These are phyloP conservation scores for Pyrenophora graminea DNA, from an alignment of 2,329 filamentous ascomycete species.

Conservation along the genomic window DNA sequence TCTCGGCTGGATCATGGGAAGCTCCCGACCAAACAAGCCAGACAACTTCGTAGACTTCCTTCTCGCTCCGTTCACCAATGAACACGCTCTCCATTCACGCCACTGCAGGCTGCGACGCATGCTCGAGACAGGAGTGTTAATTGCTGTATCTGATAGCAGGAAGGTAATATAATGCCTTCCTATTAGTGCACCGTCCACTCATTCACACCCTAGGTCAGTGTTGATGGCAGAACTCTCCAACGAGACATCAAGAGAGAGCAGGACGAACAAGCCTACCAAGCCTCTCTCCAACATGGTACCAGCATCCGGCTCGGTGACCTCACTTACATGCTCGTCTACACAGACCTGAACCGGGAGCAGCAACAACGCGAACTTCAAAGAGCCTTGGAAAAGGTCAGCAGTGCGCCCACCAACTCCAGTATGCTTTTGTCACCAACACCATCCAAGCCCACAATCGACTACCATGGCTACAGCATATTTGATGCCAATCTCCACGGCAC, in stretches of 20 bases:
- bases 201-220: too few relatives aligned
- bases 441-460: conserved; percentile 7
- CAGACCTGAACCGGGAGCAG: conserved; percentile 2
- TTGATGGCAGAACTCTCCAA: conserved; percentile 3
- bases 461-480: conserved; percentile 11
- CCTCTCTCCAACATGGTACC: conserved; percentile 4
- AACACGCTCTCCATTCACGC: too few relatives aligned
- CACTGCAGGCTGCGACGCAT: too few relatives aligned
- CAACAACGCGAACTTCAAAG: conserved; percentile 7
- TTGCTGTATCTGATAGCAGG: too few relatives aligned
- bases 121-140: too few relatives aligned
- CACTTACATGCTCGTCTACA: conserved; percentile 7
- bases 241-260: conserved; percentile 1
- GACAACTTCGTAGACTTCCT: too few relatives aligned
- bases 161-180: too few relatives aligned
- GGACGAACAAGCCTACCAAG: conserved; percentile 5
- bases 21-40: too few relatives aligned
- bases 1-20: too few relatives aligned
- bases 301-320: conserved; percentile 7
- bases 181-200: too few relatives aligned
- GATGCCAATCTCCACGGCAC: conserved; percentile 9
- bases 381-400: conserved; percentile 1
- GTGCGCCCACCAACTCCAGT: neutral
- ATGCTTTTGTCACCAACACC: conserved; percentile 8
- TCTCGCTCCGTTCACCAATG: too few relatives aligned